Evolutionary conservation across 2,329 filamentous ascomycete species (phyloP).

Genomic region (Calonectria honghensis): DNA sequence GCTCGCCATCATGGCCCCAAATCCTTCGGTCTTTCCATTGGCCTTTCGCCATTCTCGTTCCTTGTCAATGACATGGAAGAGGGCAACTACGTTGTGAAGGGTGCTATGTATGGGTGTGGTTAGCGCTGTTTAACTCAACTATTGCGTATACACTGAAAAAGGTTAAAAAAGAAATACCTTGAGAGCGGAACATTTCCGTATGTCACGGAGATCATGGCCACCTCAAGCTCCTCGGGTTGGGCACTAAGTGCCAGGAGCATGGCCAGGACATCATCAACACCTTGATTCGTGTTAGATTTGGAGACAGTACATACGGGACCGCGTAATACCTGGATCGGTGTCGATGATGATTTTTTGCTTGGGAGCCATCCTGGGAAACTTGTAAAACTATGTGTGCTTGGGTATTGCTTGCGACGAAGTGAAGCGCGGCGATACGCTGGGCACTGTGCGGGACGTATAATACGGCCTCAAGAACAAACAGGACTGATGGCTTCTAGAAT

Average conservation of each 20-base stretch:
- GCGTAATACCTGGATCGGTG: slow-evolving; percentile 85
- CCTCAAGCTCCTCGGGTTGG: slow-evolving; percentile 87
- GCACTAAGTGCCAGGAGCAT: slow-evolving; percentile 90
- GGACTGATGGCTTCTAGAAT: not conserved
- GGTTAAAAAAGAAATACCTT: slow-evolving; percentile 69
- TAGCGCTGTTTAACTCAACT: not conserved
- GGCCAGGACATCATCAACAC: slow-evolving; percentile 93
- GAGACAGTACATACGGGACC: too few relatives aligned
- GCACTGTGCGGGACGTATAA: not conserved
- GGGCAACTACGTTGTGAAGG: slow-evolving; percentile 88
- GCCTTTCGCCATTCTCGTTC: slow-evolving; percentile 89
- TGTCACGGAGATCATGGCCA: slow-evolving; percentile 90
- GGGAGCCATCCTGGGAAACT: slow-evolving; percentile 72
- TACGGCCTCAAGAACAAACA: too few relatives aligned
- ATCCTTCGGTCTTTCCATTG: slow-evolving; percentile 81
- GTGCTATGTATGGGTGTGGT: slow-evolving; percentile 73
- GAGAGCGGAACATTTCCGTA: slow-evolving; percentile 95
- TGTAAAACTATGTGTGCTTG: not conserved
- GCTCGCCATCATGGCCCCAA: slow-evolving; percentile 80
- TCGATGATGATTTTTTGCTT: slow-evolving; percentile 93
- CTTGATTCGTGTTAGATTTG: slow-evolving; percentile 59
- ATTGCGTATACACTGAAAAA: not conserved
- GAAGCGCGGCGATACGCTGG: too few relatives aligned
- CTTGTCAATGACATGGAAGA: slow-evolving; percentile 94
- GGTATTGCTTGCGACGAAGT: not conserved